phyloP scores from a whole-genome alignment of 75 land plant genomes.

The Cunninghamia lanceolata region DNA sequence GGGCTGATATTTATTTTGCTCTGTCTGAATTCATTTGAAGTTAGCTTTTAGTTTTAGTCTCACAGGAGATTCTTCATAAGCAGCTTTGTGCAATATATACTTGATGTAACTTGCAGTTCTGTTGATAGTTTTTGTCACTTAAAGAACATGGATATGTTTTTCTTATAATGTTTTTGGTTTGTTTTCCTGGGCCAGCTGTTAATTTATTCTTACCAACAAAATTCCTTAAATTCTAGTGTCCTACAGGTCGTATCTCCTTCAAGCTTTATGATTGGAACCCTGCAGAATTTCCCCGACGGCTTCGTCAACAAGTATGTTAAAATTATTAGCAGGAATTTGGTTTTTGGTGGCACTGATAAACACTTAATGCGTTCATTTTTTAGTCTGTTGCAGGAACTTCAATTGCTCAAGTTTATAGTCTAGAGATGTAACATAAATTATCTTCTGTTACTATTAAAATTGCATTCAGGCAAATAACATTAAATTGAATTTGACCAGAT shows the following conservation, averaged over 20 bases:
- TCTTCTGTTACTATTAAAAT: neutral
- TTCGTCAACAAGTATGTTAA: slow-evolving; percentile 85
- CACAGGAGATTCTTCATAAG: neutral
- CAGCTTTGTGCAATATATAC: neutral
- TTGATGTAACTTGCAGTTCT: neutral
- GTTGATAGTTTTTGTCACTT: neutral
- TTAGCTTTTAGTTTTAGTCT: neutral
- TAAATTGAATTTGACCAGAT: slow-evolving; percentile 41
- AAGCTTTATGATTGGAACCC: slow-evolving; percentile 99
- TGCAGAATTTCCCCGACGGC: slow-evolving; percentile 95
- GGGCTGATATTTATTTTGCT: neutral
- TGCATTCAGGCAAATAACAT: slow-evolving; percentile 2
- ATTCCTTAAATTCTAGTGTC: slow-evolving; percentile 57
- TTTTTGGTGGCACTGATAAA: slow-evolving; percentile 12
- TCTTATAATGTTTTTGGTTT: neutral
- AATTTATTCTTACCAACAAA: slow-evolving; percentile 8
- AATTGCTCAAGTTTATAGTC: neutral
- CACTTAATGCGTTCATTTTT: neutral
- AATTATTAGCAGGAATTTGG: slow-evolving; percentile 1
- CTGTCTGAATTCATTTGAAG: neutral
- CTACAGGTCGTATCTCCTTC: slow-evolving; percentile 96
- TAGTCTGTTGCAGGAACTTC: neutral
- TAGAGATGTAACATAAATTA: neutral
- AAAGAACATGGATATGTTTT: neutral
- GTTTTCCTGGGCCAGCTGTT: neutral